phyloP scores from a whole-genome alignment of 2,329 filamentous ascomycete genomes.

The Tolypocladium inflatum region DNA sequence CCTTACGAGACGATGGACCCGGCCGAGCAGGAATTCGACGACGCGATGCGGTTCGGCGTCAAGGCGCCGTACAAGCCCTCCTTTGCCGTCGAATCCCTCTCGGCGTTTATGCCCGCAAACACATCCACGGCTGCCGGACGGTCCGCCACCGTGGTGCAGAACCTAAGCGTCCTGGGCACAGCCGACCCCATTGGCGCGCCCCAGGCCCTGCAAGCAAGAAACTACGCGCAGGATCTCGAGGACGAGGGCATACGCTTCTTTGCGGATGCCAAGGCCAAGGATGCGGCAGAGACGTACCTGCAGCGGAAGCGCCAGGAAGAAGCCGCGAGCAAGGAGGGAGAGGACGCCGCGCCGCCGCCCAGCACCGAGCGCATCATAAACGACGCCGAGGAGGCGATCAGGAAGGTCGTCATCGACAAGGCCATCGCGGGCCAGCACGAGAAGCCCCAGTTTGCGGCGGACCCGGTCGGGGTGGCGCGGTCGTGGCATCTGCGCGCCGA shows the following conservation, averaged over 20 bases:
- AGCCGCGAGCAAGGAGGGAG: slow-evolving; percentile 9
- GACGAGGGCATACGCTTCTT: slow-evolving; percentile 20
- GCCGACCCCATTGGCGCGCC: slow-evolving; percentile 22
- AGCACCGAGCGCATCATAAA: slow-evolving; percentile 16
- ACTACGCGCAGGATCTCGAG: slow-evolving; percentile 21
- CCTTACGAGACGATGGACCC: slow-evolving; percentile 18
- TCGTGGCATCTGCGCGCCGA: slow-evolving; percentile 27
- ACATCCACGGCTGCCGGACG: slow-evolving; percentile 17
- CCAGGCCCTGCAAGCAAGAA: slow-evolving; percentile 17
- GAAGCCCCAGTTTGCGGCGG: slow-evolving; percentile 20
- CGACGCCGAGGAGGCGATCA: slow-evolving; percentile 22
- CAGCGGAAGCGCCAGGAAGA: slow-evolving; percentile 13
- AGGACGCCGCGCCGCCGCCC: not conserved
- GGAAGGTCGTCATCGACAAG: slow-evolving; percentile 20
- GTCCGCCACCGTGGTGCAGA: slow-evolving; percentile 23
- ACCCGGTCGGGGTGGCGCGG: slow-evolving; percentile 22
- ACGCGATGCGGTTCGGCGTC: slow-evolving; percentile 24
- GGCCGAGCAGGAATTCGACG: slow-evolving; percentile 24
- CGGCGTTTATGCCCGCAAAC: slow-evolving; percentile 18
- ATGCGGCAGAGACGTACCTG: slow-evolving; percentile 20
- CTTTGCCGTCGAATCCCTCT: slow-evolving; percentile 21
- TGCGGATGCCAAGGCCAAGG: slow-evolving; percentile 17
- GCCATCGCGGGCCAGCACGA: slow-evolving; percentile 27
- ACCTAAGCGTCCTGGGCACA: slow-evolving; percentile 24
- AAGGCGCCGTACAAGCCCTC: slow-evolving; percentile 20